These are phyloP conservation scores for Amanita fuliginea DNA, from an alignment of 768 basidiomycete species.

Conservation along the genomic window DNA sequence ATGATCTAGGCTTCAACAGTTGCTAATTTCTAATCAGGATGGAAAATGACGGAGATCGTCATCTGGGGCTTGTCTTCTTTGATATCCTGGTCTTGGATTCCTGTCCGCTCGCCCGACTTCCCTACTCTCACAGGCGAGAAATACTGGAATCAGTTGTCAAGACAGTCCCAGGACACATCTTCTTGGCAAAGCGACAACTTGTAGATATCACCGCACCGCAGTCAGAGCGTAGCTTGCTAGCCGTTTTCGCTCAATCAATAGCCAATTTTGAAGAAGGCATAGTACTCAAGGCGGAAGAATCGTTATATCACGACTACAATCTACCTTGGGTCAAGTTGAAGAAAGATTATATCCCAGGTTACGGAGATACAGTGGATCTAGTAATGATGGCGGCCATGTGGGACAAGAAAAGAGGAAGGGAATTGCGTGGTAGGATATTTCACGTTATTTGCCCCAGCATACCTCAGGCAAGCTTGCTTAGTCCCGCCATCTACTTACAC, in stretches of 20 bases:
- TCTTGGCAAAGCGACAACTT: conserved; percentile 45
- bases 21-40: conserved; percentile 15
- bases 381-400: conserved; percentile 68
- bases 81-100: conserved; percentile 68
- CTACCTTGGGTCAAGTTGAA: conserved; percentile 84
- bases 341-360: conserved; percentile 79
- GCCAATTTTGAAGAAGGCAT: conserved; percentile 55
- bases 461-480: conserved; percentile 13
- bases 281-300: conserved; percentile 66
- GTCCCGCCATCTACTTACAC: conserved; percentile 66
- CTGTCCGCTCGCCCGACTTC: conserved; percentile 36
- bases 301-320: conserved; percentile 51
- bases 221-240: conserved; percentile 18
- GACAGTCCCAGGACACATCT: conserved; percentile 45
- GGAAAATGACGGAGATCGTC: conserved; percentile 28
- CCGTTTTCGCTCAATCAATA: conserved; percentile 39
- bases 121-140: conserved; percentile 51
- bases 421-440: conserved; percentile 49
- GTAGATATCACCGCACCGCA: conserved; percentile 27
- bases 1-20: neutral
- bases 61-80: conserved; percentile 80
- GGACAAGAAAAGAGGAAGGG: conserved; percentile 70
- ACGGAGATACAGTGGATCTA: conserved; percentile 75
- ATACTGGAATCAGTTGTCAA: conserved; percentile 49
- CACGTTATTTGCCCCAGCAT: neutral